Evolutionary conservation across 108 stramenopile genomes (phyloP).

Genomic region (Cyclotella baltica): DNA sequence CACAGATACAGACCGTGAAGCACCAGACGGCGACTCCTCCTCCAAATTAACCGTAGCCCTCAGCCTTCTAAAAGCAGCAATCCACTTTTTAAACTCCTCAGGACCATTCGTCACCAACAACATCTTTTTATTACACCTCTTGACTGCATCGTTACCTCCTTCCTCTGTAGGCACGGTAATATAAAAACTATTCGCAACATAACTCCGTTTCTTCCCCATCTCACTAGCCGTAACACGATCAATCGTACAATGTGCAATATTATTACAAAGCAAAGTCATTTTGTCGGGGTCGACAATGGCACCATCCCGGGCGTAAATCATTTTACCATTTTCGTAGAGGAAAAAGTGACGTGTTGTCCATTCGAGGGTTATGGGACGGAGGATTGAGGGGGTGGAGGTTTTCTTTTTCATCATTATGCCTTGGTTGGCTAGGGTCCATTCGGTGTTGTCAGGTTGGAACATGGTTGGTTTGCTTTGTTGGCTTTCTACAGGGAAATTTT

Average conservation of each 20-base stretch:
- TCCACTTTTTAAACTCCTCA: conserved; percentile 39
- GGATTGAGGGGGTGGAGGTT: conserved; percentile 21
- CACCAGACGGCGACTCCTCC: background rate
- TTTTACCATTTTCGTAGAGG: conserved; percentile 33
- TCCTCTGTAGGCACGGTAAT: conserved; percentile 23
- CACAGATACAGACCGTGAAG: background rate
- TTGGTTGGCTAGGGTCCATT: conserved; percentile 9
- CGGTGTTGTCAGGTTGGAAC: no score
- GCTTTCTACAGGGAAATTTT: no score
- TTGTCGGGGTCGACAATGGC: background rate
- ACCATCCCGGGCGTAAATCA: conserved; percentile 23
- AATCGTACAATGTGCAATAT: conserved; percentile 20
- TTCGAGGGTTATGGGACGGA: conserved; percentile 23
- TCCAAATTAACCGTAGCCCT: conserved; percentile 24
- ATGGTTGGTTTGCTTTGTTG: no score
- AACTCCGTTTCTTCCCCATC: conserved; percentile 8
- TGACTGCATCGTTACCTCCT: background rate
- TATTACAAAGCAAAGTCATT: conserved; percentile 22
- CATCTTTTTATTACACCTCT: conserved; percentile 3
- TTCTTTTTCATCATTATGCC: conserved; percentile 38
- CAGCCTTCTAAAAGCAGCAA: conserved; percentile 23
- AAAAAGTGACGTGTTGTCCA: conserved; percentile 39
- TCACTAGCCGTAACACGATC: conserved; percentile 24
- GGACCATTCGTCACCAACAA: conserved; percentile 38
- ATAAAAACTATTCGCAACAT: conserved; percentile 34